These are phyloP conservation scores for Mrakia hoshinonis DNA, from an alignment of 768 basidiomycete genomes.

Conservation along the genomic window DNA sequence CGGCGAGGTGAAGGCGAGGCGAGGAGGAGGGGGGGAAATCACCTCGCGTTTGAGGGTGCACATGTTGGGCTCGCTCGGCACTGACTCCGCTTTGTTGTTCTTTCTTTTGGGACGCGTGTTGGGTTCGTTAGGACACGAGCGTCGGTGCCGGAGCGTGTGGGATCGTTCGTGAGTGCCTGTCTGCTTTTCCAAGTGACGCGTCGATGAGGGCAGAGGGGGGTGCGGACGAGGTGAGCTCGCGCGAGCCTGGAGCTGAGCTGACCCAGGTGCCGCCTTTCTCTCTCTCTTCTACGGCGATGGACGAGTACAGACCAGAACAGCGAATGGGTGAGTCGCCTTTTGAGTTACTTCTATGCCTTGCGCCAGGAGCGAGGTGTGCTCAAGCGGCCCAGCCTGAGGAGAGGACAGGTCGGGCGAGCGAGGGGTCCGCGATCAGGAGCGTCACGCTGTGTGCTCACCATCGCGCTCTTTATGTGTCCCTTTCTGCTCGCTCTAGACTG, in stretches of 20 bases:
- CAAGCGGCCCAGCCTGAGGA: not conserved
- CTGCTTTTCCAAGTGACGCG: not conserved
- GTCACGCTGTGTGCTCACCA: not conserved
- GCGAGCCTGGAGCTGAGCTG: not conserved
- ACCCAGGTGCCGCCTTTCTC: not conserved
- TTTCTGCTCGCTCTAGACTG: not conserved
- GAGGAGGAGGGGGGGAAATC: not conserved
- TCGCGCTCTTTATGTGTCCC: not conserved
- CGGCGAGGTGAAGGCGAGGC: not conserved
- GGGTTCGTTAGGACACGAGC: not conserved
- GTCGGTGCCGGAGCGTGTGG: slow-evolving; percentile 9
- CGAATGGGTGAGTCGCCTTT: not conserved
- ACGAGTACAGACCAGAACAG: slow-evolving; percentile 8
- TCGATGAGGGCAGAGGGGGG: not conserved
- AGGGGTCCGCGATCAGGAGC: not conserved
- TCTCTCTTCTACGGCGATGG: no score
- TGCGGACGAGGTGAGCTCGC: not conserved
- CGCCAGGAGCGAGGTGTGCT: not conserved
- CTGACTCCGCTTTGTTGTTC: not conserved
- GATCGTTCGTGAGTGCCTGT: slow-evolving; percentile 5
- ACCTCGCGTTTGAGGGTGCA: slow-evolving; percentile 3
- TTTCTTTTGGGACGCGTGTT: not conserved
- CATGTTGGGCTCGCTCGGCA: not conserved
- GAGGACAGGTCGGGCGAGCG: not conserved
- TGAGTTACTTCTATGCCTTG: not conserved